Evolutionary conservation across 2,329 filamentous ascomycete species (phyloP).

Genomic region (Coniochaeta sp.): DNA sequence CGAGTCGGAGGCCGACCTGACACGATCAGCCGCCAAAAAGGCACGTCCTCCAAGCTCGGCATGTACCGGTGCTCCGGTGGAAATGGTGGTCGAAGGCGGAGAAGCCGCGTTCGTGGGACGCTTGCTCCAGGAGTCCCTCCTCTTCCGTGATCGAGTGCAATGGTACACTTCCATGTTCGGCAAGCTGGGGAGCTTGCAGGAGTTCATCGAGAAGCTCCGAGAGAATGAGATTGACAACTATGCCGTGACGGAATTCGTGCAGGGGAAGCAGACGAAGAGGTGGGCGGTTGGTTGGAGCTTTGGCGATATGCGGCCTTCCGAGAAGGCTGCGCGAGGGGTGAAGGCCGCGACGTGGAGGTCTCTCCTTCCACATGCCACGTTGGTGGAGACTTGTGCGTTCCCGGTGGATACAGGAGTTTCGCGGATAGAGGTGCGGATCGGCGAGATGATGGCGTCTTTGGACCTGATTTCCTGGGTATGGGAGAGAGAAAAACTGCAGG

Average conservation of each 20-base stretch:
- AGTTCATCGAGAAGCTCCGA: slow-evolving; percentile 52
- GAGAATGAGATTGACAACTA: slow-evolving; percentile 63
- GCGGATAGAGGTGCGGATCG: slow-evolving; percentile 24
- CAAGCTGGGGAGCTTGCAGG: slow-evolving; percentile 63
- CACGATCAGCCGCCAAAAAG: slow-evolving; percentile 59
- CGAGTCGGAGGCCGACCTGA: slow-evolving; percentile 62
- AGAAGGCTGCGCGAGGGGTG: slow-evolving; percentile 36
- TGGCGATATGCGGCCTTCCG: slow-evolving; percentile 53
- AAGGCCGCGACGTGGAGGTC: slow-evolving; percentile 31
- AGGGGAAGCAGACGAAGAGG: slow-evolving; percentile 69
- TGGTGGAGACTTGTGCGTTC: slow-evolving; percentile 35
- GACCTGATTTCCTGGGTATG: slow-evolving; percentile 59
- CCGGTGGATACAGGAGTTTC: slow-evolving; percentile 34
- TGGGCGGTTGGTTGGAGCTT: slow-evolving; percentile 94
- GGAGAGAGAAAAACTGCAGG: slow-evolving; percentile 43
- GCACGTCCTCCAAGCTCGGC: slow-evolving; percentile 61
- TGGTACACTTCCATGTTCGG: slow-evolving; percentile 96
- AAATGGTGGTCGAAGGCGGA: slow-evolving; percentile 73
- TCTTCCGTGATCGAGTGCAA: slow-evolving; percentile 46
- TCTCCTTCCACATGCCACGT: slow-evolving; percentile 35
- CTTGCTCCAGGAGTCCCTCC: slow-evolving; percentile 32
- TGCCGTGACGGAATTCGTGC: slow-evolving; percentile 72
- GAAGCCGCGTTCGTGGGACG: slow-evolving; percentile 92
- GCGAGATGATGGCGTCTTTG: slow-evolving; percentile 44
- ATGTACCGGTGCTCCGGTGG: slow-evolving; percentile 68